Conservation (phyloP, 2,329 filamentous ascomycete genomes). For the Cladosporium colombiae region DNA sequence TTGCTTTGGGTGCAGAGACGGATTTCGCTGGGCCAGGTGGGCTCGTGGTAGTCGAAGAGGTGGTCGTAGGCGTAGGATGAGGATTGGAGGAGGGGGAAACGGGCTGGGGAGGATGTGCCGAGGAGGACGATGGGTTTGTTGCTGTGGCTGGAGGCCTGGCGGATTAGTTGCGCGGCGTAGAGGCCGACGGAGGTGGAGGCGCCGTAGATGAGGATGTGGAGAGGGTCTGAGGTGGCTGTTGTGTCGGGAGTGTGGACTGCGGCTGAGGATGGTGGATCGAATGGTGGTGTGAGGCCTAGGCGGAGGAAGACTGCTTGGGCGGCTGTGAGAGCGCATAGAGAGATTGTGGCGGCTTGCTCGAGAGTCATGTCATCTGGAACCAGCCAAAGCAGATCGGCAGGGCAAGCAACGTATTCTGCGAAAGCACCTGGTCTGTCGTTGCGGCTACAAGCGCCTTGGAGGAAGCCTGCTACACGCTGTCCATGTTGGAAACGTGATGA, state of each 20-base stretch:
- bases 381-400: constrained; percentile 43
- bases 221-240: neutral
- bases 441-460: constrained; percentile 46
- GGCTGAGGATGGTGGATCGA: constrained; percentile 22
- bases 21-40: constrained; percentile 3
- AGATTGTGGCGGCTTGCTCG: constrained; percentile 44
- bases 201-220: constrained; percentile 36
- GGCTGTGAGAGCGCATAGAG: constrained; percentile 47
- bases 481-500: constrained; percentile 25
- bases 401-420: constrained; percentile 43
- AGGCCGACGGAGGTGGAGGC: constrained; percentile 40
- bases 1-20: neutral
- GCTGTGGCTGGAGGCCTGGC: constrained; percentile 22
- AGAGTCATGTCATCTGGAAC: constrained; percentile 37
- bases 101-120: neutral
- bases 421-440: constrained; percentile 50
- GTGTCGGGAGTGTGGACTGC: neutral
- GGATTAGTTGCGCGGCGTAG: constrained; percentile 38
- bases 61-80: neutral
- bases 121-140: neutral
- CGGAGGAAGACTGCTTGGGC: constrained; percentile 46
- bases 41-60: constrained; percentile 3
- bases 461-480: constrained; percentile 43
- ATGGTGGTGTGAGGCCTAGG: constrained; percentile 41
- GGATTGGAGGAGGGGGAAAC: neutral